These are phyloP conservation scores for Aureobasidium musti DNA, from an alignment of 2,329 filamentous ascomycete genomes.

Conservation along the genomic window DNA sequence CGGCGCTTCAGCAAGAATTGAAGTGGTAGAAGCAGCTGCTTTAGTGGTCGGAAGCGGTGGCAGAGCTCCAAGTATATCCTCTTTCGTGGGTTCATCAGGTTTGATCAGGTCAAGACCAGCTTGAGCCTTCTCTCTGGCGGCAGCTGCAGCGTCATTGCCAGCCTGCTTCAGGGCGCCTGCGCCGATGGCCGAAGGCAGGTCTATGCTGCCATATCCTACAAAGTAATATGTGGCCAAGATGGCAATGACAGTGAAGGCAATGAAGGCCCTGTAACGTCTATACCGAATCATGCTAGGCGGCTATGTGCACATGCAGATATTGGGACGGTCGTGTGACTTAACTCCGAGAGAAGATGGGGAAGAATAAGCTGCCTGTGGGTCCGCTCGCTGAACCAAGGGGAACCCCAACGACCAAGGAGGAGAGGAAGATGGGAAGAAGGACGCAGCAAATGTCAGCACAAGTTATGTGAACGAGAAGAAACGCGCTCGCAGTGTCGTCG, in stretches of 20 bases:
- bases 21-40: not conserved
- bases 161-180: constrained; percentile 28
- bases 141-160: constrained; percentile 22
- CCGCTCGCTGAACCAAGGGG: not conserved
- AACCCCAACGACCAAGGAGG: not conserved
- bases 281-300: constrained; percentile 54
- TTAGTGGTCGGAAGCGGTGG: constrained; percentile 5
- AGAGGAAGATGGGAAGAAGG: not conserved
- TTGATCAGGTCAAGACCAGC: constrained; percentile 19
- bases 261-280: constrained; percentile 63
- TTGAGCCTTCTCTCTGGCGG: constrained; percentile 3
- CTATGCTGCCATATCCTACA: constrained; percentile 34
- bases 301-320: not conserved
- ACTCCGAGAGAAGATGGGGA: constrained; percentile 9
- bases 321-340: constrained; percentile 15
- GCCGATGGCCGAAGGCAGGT: constrained; percentile 29
- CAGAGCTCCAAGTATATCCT: not conserved
- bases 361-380: not conserved
- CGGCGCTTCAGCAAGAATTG: not conserved
- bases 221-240: constrained; percentile 59
- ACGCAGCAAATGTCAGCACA: not conserved
- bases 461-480: not conserved
- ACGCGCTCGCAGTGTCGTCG: not conserved
- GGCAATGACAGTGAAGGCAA: constrained; percentile 58
- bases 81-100: constrained; percentile 6